Evolutionary conservation across 75 land plant species (phyloP).

Genomic region (Pinus tabuliformis): DNA sequence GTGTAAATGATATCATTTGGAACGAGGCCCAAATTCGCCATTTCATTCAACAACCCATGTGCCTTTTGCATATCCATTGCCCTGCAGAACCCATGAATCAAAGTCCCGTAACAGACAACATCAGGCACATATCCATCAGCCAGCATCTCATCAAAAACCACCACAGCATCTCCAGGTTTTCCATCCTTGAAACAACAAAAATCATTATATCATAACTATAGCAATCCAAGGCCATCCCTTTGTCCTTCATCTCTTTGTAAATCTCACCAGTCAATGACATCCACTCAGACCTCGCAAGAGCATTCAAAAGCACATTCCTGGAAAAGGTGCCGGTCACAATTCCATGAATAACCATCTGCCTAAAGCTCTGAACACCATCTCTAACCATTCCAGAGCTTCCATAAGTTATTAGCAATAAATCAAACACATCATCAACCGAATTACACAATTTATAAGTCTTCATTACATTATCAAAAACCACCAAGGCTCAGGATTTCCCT

Average conservation of each 20-base stretch:
- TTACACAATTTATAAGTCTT: background rate
- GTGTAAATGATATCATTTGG: constrained; percentile 6
- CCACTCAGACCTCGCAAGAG: background rate
- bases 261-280: background rate
- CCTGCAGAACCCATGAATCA: constrained; percentile 25
- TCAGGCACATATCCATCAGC: background rate
- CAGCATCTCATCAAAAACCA: constrained; percentile 3
- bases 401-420: background rate
- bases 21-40: constrained; percentile 3
- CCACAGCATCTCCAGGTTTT: background rate
- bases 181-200: background rate
- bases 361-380: background rate
- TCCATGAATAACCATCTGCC: background rate
- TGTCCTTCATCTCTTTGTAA: background rate
- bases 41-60: constrained; percentile 3
- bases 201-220: background rate
- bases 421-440: background rate
- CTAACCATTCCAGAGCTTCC: background rate
- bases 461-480: background rate
- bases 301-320: background rate
- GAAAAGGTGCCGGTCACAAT: background rate
- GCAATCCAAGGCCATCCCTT: background rate
- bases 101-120: constrained; percentile 10
- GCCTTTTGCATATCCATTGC: constrained; percentile 8
- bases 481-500: background rate